A percentile compares a stretch with the other conserved stretches of the same genome.
Conservation (phyloP, 305 asterid species). For the Petunia hybrid region DNA sequence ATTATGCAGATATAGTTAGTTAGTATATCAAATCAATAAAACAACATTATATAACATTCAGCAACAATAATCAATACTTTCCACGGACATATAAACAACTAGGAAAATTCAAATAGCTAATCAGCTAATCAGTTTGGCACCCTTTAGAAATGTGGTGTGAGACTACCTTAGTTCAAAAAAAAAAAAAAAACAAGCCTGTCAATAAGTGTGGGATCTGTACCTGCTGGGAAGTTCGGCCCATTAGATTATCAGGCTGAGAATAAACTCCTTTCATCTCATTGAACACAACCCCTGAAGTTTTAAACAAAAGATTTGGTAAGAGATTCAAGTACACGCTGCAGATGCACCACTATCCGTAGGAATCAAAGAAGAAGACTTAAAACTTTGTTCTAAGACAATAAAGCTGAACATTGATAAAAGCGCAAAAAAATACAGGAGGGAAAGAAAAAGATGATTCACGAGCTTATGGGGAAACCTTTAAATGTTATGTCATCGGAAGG, state of each 20-base stretch:
- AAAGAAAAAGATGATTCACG: constrained; percentile 14
- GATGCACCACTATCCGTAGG: not conserved
- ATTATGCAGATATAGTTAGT: not conserved
- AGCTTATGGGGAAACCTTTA: constrained; percentile 61
- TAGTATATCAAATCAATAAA: not conserved
- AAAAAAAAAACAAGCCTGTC: not conserved
- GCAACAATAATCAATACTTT: constrained; percentile 5
- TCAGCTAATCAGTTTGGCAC: constrained; percentile 6
- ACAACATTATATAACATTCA: not conserved
- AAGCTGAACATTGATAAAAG: not conserved
- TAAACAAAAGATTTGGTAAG: constrained; percentile 35
- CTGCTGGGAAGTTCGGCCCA: constrained; percentile 91
- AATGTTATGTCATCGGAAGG: constrained; percentile 95
- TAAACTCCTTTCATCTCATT: constrained; percentile 99
- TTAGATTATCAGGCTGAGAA: constrained; percentile 96
- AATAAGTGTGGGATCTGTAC: constrained; percentile 40
- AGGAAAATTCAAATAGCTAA: constrained; percentile 15
- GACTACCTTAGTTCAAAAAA: not conserved
- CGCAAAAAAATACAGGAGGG: not conserved
- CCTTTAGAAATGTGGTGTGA: constrained; percentile 17
- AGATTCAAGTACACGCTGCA: not conserved
- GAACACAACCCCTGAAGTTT: constrained; percentile 88
- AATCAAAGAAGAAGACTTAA: not conserved
- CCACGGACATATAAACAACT: not conserved
- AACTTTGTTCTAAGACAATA: not conserved